Evolutionary conservation across 257 asterid genomes (phyloP), one percentile per base, ranked within the genome.

Genomic region (Paraleonurus japonicus): DNA sequence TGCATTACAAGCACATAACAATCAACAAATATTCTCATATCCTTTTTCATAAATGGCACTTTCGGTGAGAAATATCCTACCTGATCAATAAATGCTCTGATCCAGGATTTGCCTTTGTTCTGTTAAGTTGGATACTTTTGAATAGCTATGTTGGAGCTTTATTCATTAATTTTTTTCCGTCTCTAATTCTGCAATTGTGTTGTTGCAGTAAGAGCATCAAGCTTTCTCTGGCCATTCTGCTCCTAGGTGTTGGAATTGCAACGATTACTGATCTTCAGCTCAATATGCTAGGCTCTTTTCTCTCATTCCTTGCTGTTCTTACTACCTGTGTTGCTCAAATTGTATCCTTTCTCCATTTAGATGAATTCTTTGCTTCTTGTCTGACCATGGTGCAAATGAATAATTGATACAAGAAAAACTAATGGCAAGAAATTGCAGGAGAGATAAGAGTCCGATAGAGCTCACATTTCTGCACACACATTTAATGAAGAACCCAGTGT

Each of bases 241-340:
- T 92, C 74, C 72, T 82, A 30, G 98, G 98, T 77, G 98, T 92
- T 74, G 96, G 98, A 48, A 87, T 92, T 73, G 98, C 98, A 54
- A 90, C 98, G 16, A 47, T 92, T 47, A 92, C 98, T 39, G 98
- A 90, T 82, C 86, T 92, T 80, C 96, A 92, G 84, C 96, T 92
- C 80, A 92, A 92, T 80, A 50, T 81, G 61, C 85, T 92, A 65
- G 98, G 97, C 60, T 88, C 93, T 27, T 65, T 80, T 76, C 82
- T 92, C 76, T 92, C 98, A 59, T 70, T 90, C 80, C 95, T 90
- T 72, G 98, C 98, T 57, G 88, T 90, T 75, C 51, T 87, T 69
- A 88, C 96, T 28, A 92, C 98, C 9, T 92, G 98, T 74, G 84
- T 92, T 75, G 95, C 97, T 33, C 98, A 88, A 83, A 90, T 92